phyloP scores from a whole-genome alignment of 2,329 filamentous ascomycete species.

The Colletotrichum spinosum region DNA sequence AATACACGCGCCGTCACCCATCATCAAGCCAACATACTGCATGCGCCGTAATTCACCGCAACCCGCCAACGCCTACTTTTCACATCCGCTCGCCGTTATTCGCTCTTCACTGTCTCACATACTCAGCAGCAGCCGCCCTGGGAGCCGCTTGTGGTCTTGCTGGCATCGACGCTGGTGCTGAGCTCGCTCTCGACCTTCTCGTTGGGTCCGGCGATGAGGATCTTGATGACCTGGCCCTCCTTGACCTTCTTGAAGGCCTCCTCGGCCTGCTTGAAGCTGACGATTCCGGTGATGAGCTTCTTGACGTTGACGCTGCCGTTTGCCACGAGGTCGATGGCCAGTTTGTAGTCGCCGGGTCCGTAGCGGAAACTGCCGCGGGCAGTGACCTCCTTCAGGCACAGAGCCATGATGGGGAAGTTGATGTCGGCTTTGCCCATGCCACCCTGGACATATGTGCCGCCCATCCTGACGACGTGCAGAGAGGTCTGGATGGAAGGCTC shows the following conservation, averaged over 20 bases:
- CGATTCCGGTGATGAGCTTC: slow-evolving; percentile 81
- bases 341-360: slow-evolving; percentile 85
- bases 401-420: slow-evolving; percentile 89
- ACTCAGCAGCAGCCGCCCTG: slow-evolving; percentile 35
- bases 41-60: slow-evolving; percentile 27
- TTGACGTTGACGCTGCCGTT: slow-evolving; percentile 83
- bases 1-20: slow-evolving; percentile 10
- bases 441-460: slow-evolving; percentile 84
- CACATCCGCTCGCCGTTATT: slow-evolving; percentile 17
- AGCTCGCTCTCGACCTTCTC: slow-evolving; percentile 58
- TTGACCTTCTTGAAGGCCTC: slow-evolving; percentile 89
- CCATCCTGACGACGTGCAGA: slow-evolving; percentile 76
- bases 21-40: slow-evolving; percentile 24
- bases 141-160: slow-evolving; percentile 31
- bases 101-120: not conserved
- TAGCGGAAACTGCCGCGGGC: slow-evolving; percentile 92
- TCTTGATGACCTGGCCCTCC: slow-evolving; percentile 81
- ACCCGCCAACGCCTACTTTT: slow-evolving; percentile 33
- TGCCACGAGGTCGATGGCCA: slow-evolving; percentile 82
- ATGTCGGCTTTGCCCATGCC: slow-evolving; percentile 93
- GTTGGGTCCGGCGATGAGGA: slow-evolving; percentile 75
- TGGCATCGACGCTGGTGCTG: slow-evolving; percentile 32
- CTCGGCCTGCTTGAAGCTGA: slow-evolving; percentile 85
- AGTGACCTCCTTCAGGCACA: slow-evolving; percentile 90
- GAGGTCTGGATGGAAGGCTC: slow-evolving; percentile 82